These are phyloP conservation scores for Acacia crassicarpa DNA, from an alignment of 306 rosid genomes.

Conservation along the genomic window DNA sequence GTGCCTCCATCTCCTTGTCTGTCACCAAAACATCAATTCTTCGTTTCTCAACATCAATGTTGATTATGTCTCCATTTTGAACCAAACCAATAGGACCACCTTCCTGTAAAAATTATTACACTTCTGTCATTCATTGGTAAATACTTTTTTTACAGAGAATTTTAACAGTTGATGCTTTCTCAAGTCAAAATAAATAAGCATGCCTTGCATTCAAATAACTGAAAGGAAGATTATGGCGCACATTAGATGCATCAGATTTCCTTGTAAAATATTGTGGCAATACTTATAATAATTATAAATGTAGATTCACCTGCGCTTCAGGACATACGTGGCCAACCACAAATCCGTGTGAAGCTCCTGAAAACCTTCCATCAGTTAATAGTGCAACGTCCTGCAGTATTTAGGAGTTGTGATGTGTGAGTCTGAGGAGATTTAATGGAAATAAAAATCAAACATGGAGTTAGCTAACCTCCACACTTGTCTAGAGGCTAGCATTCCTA, in stretches of 20 bases:
- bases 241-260: constrained; percentile 16
- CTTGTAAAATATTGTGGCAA: constrained; percentile 1
- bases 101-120: constrained; percentile 58
- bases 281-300: background rate
- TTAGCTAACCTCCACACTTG: background rate
- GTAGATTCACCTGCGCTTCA: constrained; percentile 74
- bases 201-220: background rate
- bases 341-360: constrained; percentile 96
- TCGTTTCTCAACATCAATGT: constrained; percentile 62
- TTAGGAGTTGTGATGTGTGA: background rate
- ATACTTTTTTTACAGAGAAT: background rate
- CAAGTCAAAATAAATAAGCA: background rate
- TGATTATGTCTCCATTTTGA: constrained; percentile 75
- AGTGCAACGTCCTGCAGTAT: constrained; percentile 83
- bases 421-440: background rate
- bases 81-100: constrained; percentile 92
- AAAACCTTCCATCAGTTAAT: constrained; percentile 93
- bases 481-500: background rate
- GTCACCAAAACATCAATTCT: constrained; percentile 69
- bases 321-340: constrained; percentile 98
- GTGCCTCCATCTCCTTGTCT: constrained; percentile 67
- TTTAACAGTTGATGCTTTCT: background rate
- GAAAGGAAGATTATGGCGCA: background rate
- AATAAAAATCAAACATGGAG: background rate
- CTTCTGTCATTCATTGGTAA: constrained; percentile 3